These are phyloP conservation scores for Paspalum vaginatum DNA, from an alignment of 176 grass and related monocot genomes.

Conservation along the genomic window DNA sequence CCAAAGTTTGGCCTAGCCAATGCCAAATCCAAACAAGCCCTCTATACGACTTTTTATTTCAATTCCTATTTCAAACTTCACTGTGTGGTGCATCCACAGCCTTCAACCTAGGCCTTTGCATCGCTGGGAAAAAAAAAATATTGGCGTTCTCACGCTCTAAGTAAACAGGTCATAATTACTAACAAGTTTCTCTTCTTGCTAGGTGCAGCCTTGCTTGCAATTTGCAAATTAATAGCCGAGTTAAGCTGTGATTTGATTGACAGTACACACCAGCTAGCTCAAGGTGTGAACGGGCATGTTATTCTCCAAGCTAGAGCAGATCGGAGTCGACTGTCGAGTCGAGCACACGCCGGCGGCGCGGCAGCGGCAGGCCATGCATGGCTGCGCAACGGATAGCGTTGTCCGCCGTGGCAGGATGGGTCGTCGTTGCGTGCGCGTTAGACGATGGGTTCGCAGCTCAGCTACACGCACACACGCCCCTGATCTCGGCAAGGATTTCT, in stretches of 20 bases:
- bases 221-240: too few relatives aligned
- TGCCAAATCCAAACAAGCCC: too few relatives aligned
- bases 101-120: too few relatives aligned
- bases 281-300: background rate
- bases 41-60: too few relatives aligned
- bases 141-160: too few relatives aligned
- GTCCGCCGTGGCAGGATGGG: constrained; percentile 35
- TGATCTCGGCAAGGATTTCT: background rate
- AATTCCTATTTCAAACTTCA: too few relatives aligned
- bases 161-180: too few relatives aligned
- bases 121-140: too few relatives aligned
- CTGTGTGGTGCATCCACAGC: too few relatives aligned
- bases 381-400: constrained; percentile 20
- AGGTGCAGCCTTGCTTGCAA: background rate
- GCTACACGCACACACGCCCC: constrained; percentile 9
- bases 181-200: too few relatives aligned
- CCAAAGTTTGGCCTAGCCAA: too few relatives aligned
- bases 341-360: background rate
- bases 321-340: background rate
- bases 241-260: background rate
- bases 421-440: background rate
- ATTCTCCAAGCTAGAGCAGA: background rate
- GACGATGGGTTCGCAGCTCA: constrained; percentile 19
- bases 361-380: background rate
- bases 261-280: background rate